Percentiles rank a stretch among this genome's conserved stretches.
phyloP scores from a whole-genome alignment of 352 stramenopile genomes.

The Stephanocyclus meneghinianus region DNA sequence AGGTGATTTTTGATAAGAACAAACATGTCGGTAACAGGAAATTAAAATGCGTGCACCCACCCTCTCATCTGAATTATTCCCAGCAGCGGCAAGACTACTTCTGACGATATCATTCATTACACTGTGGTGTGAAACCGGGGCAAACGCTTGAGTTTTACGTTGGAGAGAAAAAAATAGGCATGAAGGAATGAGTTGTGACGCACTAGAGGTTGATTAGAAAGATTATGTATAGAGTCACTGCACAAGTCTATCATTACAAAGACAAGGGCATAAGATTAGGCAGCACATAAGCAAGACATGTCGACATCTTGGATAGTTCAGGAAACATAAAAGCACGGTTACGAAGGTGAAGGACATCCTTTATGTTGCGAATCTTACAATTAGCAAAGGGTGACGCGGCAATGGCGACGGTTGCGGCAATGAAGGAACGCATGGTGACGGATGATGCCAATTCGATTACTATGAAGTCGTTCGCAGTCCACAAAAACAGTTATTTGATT shows the following conservation, averaged over 20 bases:
- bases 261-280: too few relatives aligned
- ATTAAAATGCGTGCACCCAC: not conserved
- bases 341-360: not conserved
- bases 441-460: not conserved
- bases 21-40: not conserved
- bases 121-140: not conserved
- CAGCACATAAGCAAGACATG: too few relatives aligned
- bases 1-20: not conserved
- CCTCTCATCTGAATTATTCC: conserved; percentile 28
- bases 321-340: too few relatives aligned
- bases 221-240: too few relatives aligned
- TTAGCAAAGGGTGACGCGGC: not conserved
- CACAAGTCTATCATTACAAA: too few relatives aligned
- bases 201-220: too few relatives aligned
- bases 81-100: conserved; percentile 7
- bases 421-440: not conserved
- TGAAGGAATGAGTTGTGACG: not conserved
- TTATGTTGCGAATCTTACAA: not conserved
- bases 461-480: not conserved
- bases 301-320: too few relatives aligned
- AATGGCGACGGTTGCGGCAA: not conserved
- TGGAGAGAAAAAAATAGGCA: not conserved
- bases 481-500: not conserved
- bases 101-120: not conserved
- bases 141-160: not conserved